Conservation (phyloP, 2,329 filamentous ascomycete genomes). For the Orbilia quercus region DNA sequence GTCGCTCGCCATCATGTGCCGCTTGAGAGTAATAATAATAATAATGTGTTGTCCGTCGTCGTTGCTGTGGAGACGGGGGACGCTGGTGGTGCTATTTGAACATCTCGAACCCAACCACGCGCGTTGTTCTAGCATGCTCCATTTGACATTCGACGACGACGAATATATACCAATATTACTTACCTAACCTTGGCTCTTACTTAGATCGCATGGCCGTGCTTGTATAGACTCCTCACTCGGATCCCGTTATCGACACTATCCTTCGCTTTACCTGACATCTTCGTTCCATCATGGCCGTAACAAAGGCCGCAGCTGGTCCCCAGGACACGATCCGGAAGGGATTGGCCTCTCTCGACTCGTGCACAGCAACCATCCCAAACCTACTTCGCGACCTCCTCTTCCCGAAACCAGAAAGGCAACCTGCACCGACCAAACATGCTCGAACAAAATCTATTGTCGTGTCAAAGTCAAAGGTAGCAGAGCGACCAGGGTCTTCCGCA, state of each 20-base stretch:
- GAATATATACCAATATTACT: not conserved
- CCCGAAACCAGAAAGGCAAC: slow-evolving; percentile 9
- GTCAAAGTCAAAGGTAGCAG: slow-evolving; percentile 21
- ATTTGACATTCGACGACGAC: slow-evolving; percentile 19
- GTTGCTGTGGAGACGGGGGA: slow-evolving; percentile 46
- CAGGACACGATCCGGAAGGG: slow-evolving; percentile 51
- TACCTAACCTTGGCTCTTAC: not conserved
- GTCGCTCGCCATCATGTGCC: slow-evolving; percentile 34
- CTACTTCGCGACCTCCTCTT: slow-evolving; percentile 52
- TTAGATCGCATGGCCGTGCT: slow-evolving; percentile 20
- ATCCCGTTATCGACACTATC: not conserved
- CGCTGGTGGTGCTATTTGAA: slow-evolving; percentile 20
- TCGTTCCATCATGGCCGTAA: slow-evolving; percentile 41
- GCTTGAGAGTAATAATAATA: slow-evolving; percentile 2
- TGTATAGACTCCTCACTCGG: slow-evolving; percentile 21
- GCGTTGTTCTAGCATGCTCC: slow-evolving; percentile 42
- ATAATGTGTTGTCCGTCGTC: slow-evolving; percentile 48
- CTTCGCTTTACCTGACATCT: not conserved
- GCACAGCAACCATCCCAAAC: slow-evolving; percentile 27
- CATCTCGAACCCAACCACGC: slow-evolving; percentile 26
- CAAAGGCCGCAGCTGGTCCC: slow-evolving; percentile 34
- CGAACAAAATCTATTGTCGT: slow-evolving; percentile 39
- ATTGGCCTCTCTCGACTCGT: slow-evolving; percentile 41
- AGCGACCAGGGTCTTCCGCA: slow-evolving; percentile 30
- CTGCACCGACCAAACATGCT: slow-evolving; percentile 27